Evolutionary conservation across 2,329 filamentous ascomycete genomes (phyloP), one percentile per base, ranked within the genome.

Genomic region (Trichoderma sp.): DNA sequence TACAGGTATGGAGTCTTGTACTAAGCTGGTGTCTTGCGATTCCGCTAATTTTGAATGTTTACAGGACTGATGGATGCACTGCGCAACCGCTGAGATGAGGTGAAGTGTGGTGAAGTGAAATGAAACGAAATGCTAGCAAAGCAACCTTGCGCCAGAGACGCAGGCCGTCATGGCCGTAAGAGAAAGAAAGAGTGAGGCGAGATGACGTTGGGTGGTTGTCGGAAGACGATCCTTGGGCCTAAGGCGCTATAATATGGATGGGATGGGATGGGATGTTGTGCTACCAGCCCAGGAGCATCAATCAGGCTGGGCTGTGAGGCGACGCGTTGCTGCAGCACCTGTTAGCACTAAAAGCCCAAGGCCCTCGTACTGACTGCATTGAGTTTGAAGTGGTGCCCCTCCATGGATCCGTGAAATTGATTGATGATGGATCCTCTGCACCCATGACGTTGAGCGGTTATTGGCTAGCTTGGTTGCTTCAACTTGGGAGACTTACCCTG

Each of bases 161-260:
- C 68, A 71, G 63, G 32, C 50, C 71, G 62, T 70, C 71, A 58
- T 64, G 62, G 67, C 67, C 47, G 59, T 70, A 30, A 20, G 67
- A 62, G 15, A 53, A 12, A 23, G 47, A 23, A 53, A 47, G 30
- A 28, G 15, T 20, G 47, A 70, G 67, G 67, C 36, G 57, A 69
- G 39, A 59, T 68, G 53, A 39, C 34, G 53, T 55, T 55, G 63
- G 32, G n/a, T 61, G 20, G 11, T 34, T 20, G 47, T 53, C 20
- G 47, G 11, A 53, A 23, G 47, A 50, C 13, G 20, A 32, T 55
- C n/a, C 23, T 66, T 67, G 47, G 50, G 65, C 23, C 11, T 32
- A 53, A 32, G 36, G 36, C 57, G 43, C 68, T 63, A 63, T 58
- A 70, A 30, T 55, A 62, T 59, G 55, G 17, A 62, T 59, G 55